These are phyloP conservation scores for Calonectria hawksworthii DNA, from an alignment of 2,329 filamentous ascomycete genomes.

Conservation along the genomic window DNA sequence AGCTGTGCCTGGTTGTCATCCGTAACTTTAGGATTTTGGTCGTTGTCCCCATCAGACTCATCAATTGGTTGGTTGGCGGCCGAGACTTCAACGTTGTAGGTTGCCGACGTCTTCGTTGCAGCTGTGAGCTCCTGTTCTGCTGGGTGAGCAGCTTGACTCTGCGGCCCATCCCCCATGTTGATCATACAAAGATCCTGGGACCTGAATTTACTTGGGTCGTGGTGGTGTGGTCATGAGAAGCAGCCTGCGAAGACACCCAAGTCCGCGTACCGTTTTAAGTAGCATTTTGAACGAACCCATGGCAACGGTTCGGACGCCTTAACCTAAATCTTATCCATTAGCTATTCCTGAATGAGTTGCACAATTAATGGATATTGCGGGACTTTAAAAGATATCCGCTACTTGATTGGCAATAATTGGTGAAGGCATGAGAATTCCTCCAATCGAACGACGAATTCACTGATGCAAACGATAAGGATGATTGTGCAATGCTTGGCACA, in stretches of 20 bases:
- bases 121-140: no score
- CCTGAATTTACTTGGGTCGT: background rate
- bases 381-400: background rate
- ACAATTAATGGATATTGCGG: background rate
- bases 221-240: background rate
- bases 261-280: background rate
- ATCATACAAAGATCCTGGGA: no score
- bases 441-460: background rate
- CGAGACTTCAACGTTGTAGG: background rate
- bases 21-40: background rate
- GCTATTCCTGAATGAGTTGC: background rate
- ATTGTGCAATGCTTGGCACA: conserved; percentile 7
- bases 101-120: background rate
- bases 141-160: background rate
- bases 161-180: background rate
- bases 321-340: background rate
- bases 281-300: background rate
- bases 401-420: background rate
- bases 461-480: background rate
- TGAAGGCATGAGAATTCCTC: background rate
- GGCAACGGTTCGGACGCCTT: background rate
- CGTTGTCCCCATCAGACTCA: background rate
- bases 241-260: background rate
- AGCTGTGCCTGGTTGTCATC: background rate
- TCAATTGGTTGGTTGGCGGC: background rate